A percentile compares a stretch with the other conserved stretches of the same genome.
Evolutionary conservation across 2,329 filamentous ascomycete species (phyloP).

Genomic region (Sporothrix schenckii): DNA sequence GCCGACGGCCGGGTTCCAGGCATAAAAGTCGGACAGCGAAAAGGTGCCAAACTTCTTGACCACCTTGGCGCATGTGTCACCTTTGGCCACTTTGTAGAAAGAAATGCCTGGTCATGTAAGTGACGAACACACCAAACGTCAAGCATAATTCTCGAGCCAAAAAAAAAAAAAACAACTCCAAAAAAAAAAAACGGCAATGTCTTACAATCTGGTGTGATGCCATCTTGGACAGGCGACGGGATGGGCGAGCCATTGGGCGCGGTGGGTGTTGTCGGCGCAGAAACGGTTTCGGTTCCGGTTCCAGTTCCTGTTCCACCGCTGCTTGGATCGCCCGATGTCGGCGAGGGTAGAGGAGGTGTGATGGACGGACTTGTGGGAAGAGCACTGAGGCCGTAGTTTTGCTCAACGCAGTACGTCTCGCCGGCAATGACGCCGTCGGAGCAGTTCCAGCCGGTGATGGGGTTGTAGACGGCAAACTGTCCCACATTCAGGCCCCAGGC

Average conservation of each 20-base stretch:
- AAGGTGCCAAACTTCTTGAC: constrained; percentile 16
- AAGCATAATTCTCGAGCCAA: too few relatives aligned
- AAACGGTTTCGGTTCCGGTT: not conserved
- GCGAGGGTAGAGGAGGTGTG: not conserved
- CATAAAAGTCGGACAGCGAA: constrained; percentile 29
- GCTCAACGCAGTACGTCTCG: constrained; percentile 25
- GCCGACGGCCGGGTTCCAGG: constrained; percentile 34
- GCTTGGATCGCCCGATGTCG: not conserved
- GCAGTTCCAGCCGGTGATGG: constrained; percentile 6
- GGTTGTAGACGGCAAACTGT: constrained; percentile 26
- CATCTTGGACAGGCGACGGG: constrained; percentile 20
- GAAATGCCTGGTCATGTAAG: not conserved
- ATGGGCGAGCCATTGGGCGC: constrained; percentile 7
- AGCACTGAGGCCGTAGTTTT: constrained; percentile 20
- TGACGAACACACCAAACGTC: too few relatives aligned
- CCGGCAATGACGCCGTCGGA: constrained; percentile 20
- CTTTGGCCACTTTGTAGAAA: constrained; percentile 15
- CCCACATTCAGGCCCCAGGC: not conserved
- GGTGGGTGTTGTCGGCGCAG: not conserved
- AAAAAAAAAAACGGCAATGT: too few relatives aligned
- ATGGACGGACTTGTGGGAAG: not conserved
- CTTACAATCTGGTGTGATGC: constrained; percentile 12
- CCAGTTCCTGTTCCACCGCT: not conserved
- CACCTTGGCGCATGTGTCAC: constrained; percentile 23
- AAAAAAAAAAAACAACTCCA: too few relatives aligned